Percentiles rank a stretch among this genome's conserved stretches.
phyloP scores from a whole-genome alignment of 176 grass and related monocot species.

The Avena sativa region DNA sequence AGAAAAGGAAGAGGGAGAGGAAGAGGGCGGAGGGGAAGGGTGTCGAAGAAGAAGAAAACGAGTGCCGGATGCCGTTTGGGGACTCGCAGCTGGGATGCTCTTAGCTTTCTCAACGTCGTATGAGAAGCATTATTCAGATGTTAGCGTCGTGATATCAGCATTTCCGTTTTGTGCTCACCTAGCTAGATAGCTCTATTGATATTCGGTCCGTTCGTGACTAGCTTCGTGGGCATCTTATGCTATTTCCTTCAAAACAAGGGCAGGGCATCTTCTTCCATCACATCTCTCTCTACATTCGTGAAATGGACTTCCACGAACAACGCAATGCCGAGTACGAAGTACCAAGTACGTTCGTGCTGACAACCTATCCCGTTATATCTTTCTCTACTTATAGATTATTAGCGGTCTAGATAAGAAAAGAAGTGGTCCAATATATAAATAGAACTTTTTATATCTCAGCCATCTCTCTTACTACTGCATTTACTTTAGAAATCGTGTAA shows the following conservation, averaged over 20 bases:
- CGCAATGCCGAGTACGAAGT: not conserved
- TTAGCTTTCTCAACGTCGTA: not conserved
- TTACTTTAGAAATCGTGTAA: too few relatives aligned
- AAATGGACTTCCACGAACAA: not conserved
- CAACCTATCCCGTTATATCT: not conserved
- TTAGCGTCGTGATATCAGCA: not conserved
- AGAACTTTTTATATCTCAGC: too few relatives aligned
- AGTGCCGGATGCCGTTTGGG: too few relatives aligned
- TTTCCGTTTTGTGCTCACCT: not conserved
- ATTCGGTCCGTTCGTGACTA: not conserved
- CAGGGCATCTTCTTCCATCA: not conserved
- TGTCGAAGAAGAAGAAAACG: too few relatives aligned
- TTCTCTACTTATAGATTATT: not conserved
- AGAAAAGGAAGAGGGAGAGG: too few relatives aligned
- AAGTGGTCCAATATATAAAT: too few relatives aligned
- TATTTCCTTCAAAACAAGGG: not conserved
- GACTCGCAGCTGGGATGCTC: too few relatives aligned
- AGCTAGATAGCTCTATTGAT: not conserved
- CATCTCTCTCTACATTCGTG: not conserved
- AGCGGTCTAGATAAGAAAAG: not conserved
- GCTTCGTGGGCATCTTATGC: constrained; percentile 8
- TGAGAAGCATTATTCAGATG: not conserved
- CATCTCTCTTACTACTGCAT: too few relatives aligned
- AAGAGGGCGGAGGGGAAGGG: too few relatives aligned
- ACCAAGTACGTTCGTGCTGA: not conserved